Evolutionary conservation across 2,329 filamentous ascomycete genomes (phyloP), one percentile per base, ranked within the genome.

Genomic region (Huntiella abstrusa): DNA sequence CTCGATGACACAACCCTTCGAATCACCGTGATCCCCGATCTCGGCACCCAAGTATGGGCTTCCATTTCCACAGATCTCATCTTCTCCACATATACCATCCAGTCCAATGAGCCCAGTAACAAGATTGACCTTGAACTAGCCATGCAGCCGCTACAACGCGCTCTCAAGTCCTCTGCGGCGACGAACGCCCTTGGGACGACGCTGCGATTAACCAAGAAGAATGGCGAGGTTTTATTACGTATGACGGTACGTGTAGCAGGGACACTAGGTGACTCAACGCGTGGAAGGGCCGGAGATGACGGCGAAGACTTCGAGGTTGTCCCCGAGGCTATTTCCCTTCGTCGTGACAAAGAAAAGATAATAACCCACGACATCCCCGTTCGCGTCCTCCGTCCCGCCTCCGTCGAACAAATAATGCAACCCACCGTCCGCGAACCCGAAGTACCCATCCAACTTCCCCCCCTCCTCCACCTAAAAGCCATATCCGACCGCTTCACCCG

Each of bases 351-450:
- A 15, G 87, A 95, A 60, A 93, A 91, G 52, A 72, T 92, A 54
- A 82, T 98, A 56, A 94, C 86, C 1, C 91, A 98, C 58, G 86
- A 96, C 61, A 82, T 98, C 35, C 91, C 91, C n/a, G 81, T 96
- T 38, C 80, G 87, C 13, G 86, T 98, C 1, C 72, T 98, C 7
- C 77, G 83, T 49, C 78, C 83, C 2, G 75, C 81, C 45, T 80
- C 76, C 0, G 85, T 96, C n/a, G 83, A 91, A 56, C 82, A 78
- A n/a, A 77, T 96, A 51, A 85, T 93, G 64, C 88, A 98, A 64
- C 91, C 91, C 11, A 77, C 79, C 51, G 85, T 87, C 49, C 79
- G 84, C 49, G 86, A 94, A 55, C 85, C 88, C 35, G 91, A 96
- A 56, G 87, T 95, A 2, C 83, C 96, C 62, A 93, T 98, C 57